These are phyloP conservation scores for Mycena alexandri DNA, from an alignment of 768 basidiomycete genomes.

Conservation along the genomic window DNA sequence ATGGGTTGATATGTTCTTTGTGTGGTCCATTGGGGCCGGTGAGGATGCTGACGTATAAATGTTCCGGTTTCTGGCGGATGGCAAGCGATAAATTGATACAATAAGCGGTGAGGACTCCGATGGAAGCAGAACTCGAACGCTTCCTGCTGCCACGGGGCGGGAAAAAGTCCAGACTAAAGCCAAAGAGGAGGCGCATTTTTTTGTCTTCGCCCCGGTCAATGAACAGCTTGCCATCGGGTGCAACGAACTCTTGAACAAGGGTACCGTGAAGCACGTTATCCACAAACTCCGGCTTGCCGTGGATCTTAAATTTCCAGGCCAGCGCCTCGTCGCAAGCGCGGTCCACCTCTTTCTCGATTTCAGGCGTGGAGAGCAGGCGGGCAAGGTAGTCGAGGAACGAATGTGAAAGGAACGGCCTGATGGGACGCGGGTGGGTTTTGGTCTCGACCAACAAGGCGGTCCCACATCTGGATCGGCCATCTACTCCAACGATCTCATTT, in stretches of 20 bases:
- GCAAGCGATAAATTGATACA: slow-evolving; percentile 44
- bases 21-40: slow-evolving; percentile 41
- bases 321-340: too few species aligned
- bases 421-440: too few species aligned
- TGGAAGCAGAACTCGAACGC: slow-evolving; percentile 33
- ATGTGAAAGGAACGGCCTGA: too few species aligned
- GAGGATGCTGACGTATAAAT: slow-evolving; percentile 44
- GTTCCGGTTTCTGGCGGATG: slow-evolving; percentile 43
- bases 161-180: slow-evolving; percentile 45
- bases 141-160: slow-evolving; percentile 39
- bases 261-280: too few species aligned
- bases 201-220: slow-evolving; percentile 27
- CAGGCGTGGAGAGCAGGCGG: too few species aligned
- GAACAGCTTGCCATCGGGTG: slow-evolving; percentile 28
- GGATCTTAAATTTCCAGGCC: too few species aligned
- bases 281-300: too few species aligned
- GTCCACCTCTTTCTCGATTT: too few species aligned
- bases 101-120: slow-evolving; percentile 43
- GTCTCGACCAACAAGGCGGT: too few species aligned
- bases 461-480: too few species aligned
- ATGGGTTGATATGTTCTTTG: slow-evolving; percentile 40
- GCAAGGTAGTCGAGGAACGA: too few species aligned
- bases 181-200: slow-evolving; percentile 37
- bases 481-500: too few species aligned
- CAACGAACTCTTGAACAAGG: slow-evolving; percentile 6